Evolutionary conservation across 2,329 filamentous ascomycete species (phyloP).

Genomic region (Exophiala aquamarina): DNA sequence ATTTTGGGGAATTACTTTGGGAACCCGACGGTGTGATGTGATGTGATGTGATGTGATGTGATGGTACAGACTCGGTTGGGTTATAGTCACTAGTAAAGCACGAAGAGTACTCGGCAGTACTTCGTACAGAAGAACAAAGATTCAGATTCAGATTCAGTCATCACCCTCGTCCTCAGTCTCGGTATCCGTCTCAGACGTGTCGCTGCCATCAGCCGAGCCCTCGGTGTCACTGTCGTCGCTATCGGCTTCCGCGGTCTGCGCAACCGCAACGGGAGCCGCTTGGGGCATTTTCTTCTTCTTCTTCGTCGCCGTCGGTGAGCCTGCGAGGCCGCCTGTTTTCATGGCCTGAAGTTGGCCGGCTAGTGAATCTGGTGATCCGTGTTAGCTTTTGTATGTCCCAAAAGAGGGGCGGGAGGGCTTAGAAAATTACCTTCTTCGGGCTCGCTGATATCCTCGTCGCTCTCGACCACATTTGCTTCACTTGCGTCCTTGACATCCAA

Average conservation of each 20-base stretch:
- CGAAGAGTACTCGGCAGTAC: too few species aligned
- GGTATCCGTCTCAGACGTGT: slow-evolving; percentile 58
- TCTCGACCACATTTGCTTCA: slow-evolving; percentile 73
- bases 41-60: too few species aligned
- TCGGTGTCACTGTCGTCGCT: slow-evolving; percentile 64
- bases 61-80: too few species aligned
- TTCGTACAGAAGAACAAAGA: too few species aligned
- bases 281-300: slow-evolving; percentile 56
- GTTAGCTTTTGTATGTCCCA: not conserved
- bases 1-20: too few species aligned
- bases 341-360: slow-evolving; percentile 88
- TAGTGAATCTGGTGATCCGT: slow-evolving; percentile 84
- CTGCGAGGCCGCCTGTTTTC: slow-evolving; percentile 61
- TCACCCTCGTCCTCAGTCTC: slow-evolving; percentile 72
- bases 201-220: slow-evolving; percentile 60
- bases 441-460: slow-evolving; percentile 89
- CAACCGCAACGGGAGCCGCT: slow-evolving; percentile 61
- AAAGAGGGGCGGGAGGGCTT: slow-evolving; percentile 16
- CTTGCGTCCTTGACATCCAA: slow-evolving; percentile 84
- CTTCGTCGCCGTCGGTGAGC: slow-evolving; percentile 54
- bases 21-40: too few species aligned
- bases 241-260: slow-evolving; percentile 64
- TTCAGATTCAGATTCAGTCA: too few species aligned
- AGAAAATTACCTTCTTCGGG: slow-evolving; percentile 80
- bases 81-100: too few species aligned